Conservation (phyloP, 345 rosid species). For the Camelina neglecta region DNA sequence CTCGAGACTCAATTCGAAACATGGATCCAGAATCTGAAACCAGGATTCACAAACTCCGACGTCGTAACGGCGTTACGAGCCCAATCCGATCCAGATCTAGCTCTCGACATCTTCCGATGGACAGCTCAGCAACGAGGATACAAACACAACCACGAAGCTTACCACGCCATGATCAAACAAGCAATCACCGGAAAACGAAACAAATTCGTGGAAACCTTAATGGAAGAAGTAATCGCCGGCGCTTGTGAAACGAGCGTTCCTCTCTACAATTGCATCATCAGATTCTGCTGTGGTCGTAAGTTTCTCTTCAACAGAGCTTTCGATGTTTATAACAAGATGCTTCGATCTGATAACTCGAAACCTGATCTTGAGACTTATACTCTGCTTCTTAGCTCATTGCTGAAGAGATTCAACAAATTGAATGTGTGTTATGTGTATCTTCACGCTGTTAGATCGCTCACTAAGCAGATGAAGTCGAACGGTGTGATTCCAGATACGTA, state of each 20-base stretch:
- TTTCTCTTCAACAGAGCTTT: constrained; percentile 74
- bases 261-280: constrained; percentile 68
- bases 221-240: constrained; percentile 87
- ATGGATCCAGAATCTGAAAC: constrained; percentile 80
- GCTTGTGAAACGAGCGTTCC: constrained; percentile 75
- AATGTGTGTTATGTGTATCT: constrained; percentile 77
- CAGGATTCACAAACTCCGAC: constrained; percentile 74
- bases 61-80: constrained; percentile 72
- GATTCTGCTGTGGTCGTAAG: constrained; percentile 85
- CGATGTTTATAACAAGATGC: constrained; percentile 82
- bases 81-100: constrained; percentile 87
- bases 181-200: constrained; percentile 67
- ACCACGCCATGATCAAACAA: constrained; percentile 66
- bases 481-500: constrained; percentile 85
- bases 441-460: constrained; percentile 73
- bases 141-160: constrained; percentile 68
- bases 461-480: constrained; percentile 82
- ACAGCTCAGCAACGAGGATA: constrained; percentile 73
- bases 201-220: constrained; percentile 69
- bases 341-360: constrained; percentile 62
- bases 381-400: constrained; percentile 62
- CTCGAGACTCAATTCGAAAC: constrained; percentile 78
- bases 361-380: constrained; percentile 82
- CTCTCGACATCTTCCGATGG: constrained; percentile 94
- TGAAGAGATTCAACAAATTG: constrained; percentile 75